A percentile compares a stretch with the other conserved stretches of the same genome.
Evolutionary conservation across 2,329 filamentous ascomycete species (phyloP).

Genomic region (Neofusicoccum parvum): DNA sequence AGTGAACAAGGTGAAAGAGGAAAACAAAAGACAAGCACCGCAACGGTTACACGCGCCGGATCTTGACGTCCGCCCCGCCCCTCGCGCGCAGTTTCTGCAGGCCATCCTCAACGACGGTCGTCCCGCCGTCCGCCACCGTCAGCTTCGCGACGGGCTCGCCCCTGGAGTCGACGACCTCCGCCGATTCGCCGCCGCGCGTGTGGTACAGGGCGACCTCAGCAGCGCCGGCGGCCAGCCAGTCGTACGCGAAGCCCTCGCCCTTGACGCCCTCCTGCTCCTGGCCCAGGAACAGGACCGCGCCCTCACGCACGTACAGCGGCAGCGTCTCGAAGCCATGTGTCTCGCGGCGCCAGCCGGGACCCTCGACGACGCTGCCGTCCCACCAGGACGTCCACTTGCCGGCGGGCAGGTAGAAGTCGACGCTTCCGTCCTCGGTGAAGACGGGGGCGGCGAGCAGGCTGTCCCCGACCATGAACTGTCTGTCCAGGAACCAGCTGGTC

Average conservation of each 20-base stretch:
- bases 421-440: conserved; percentile 63
- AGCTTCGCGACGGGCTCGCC: conserved; percentile 36
- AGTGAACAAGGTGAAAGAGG: background rate
- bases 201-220: conserved; percentile 43
- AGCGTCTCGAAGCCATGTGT: conserved; percentile 43
- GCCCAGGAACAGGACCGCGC: conserved; percentile 44
- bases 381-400: conserved; percentile 56
- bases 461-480: conserved; percentile 73
- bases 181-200: conserved; percentile 36
- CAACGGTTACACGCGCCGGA: conserved; percentile 1
- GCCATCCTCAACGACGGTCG: background rate
- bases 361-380: conserved; percentile 43
- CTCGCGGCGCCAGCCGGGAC: conserved; percentile 49
- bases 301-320: conserved; percentile 46
- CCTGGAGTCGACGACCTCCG: conserved; percentile 37
- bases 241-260: conserved; percentile 40
- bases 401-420: conserved; percentile 67
- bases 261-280: conserved; percentile 38
- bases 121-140: conserved; percentile 31
- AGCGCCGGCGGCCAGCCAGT: conserved; percentile 42
- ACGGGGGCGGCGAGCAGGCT: conserved; percentile 66
- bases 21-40: background rate
- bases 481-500: conserved; percentile 68
- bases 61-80: background rate
- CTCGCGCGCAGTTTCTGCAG: background rate